Evolutionary conservation across 23 red algal genomes (phyloP).

Genomic region (Gracilaria gracilis): DNA sequence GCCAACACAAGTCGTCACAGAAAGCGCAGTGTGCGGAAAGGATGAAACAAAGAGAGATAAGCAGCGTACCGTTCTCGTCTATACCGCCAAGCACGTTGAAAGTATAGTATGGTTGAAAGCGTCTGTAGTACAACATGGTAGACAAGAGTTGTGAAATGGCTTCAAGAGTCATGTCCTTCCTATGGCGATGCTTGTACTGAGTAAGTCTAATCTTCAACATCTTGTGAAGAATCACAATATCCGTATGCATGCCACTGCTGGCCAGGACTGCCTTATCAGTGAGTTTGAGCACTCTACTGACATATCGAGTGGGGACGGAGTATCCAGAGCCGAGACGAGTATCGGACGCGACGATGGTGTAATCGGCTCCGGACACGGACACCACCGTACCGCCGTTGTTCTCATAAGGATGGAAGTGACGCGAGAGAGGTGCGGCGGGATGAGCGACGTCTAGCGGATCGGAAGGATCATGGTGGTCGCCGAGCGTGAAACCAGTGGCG

Average conservation of each 20-base stretch:
- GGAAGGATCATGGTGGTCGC: conserved; percentile 64
- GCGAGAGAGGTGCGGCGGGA: conserved; percentile 12
- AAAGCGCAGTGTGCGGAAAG: not conserved
- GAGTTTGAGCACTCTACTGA: conserved; percentile 75
- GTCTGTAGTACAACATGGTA: conserved; percentile 91
- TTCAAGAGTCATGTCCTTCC: conserved; percentile 81
- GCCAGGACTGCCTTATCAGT: conserved; percentile 90
- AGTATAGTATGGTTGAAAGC: conserved; percentile 97
- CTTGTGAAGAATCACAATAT: conserved; percentile 93
- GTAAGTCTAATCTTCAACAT: conserved; percentile 82
- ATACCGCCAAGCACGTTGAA: conserved; percentile 99
- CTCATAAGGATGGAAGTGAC: conserved; percentile 88
- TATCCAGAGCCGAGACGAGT: conserved; percentile 94
- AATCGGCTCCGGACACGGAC: conserved; percentile 90
- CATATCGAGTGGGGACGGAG: conserved; percentile 86
- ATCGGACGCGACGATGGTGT: conserved; percentile 84
- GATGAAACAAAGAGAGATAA: not conserved
- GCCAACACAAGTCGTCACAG: conserved; percentile 47
- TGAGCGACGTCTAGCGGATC: conserved; percentile 42
- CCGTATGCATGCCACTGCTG: conserved; percentile 92
- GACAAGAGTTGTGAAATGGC: conserved; percentile 86
- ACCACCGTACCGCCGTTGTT: conserved; percentile 95
- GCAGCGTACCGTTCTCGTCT: conserved; percentile 80
- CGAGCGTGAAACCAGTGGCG: conserved; percentile 55
- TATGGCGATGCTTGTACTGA: conserved; percentile 82